These are phyloP conservation scores for Colletotrichum trifolii DNA, from an alignment of 2,329 filamentous ascomycete genomes.

Conservation along the genomic window DNA sequence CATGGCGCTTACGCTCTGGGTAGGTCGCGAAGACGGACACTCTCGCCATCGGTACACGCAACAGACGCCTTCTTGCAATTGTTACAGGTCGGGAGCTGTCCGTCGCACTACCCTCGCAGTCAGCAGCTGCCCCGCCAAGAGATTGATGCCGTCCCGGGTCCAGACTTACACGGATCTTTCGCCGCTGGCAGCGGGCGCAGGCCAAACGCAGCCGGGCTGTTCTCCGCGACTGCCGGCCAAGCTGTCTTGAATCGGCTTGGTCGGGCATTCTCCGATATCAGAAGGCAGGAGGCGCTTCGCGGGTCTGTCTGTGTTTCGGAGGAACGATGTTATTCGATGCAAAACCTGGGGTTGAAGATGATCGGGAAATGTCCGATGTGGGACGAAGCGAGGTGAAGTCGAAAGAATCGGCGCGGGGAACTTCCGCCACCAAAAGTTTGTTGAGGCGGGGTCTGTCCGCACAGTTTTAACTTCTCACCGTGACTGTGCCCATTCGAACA, in stretches of 20 bases:
- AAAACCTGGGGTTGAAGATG: constrained; percentile 1
- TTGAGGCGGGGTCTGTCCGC: constrained; percentile 24
- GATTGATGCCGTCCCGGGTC: neutral
- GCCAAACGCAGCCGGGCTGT: constrained; percentile 42
- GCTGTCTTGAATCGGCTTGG: constrained; percentile 16
- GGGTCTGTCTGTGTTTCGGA: neutral
- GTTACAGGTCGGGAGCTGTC: constrained; percentile 53
- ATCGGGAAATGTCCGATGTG: constrained; percentile 28
- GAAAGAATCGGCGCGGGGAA: constrained; percentile 32
- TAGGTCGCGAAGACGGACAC: constrained; percentile 50
- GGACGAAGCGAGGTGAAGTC: constrained; percentile 27
- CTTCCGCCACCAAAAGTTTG: constrained; percentile 15
- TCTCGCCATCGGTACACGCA: constrained; percentile 57
- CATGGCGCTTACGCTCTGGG: constrained; percentile 51
- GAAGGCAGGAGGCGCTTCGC: neutral
- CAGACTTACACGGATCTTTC: constrained; percentile 59
- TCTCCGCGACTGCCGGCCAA: constrained; percentile 39
- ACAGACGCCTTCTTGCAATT: constrained; percentile 56
- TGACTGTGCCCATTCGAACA: neutral
- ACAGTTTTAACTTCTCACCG: neutral
- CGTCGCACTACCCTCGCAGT: constrained; percentile 52
- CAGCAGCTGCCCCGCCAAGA: constrained; percentile 1
- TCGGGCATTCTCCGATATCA: constrained; percentile 23
- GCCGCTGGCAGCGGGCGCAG: constrained; percentile 53
- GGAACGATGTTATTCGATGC: constrained; percentile 19